Percentiles rank a stretch among this genome's conserved stretches.
Evolutionary conservation across 805 yeast genomes (phyloP).

Genomic region (Henningerozyma blattae): DNA sequence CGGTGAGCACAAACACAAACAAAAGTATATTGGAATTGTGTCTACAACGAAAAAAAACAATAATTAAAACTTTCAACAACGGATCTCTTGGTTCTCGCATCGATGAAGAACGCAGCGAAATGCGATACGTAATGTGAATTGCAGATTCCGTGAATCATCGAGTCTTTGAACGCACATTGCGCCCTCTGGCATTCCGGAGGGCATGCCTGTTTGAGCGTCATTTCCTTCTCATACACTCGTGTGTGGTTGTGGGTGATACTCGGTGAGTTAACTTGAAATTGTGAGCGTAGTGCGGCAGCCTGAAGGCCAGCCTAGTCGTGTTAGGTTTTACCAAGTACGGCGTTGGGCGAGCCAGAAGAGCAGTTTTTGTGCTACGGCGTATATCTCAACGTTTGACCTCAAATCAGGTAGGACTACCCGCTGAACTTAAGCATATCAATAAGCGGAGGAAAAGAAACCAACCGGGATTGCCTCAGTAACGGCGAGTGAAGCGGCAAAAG

Average conservation of each 20-base stretch:
- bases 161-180: constrained; percentile 37
- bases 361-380: too few relatives aligned
- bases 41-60: constrained; percentile 10
- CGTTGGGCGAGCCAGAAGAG: constrained; percentile 12
- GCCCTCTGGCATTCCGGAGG: constrained; percentile 29
- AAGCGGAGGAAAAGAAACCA: constrained; percentile 36
- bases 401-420: constrained; percentile 30
- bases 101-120: constrained; percentile 36
- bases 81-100: constrained; percentile 35
- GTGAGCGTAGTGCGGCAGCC: constrained; percentile 13
- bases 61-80: constrained; percentile 29
- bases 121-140: constrained; percentile 32
- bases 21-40: constrained; percentile 10
- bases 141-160: constrained; percentile 31
- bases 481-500: constrained; percentile 31
- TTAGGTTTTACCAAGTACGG: constrained; percentile 14
- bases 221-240: constrained; percentile 25
- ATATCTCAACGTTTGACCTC: constrained; percentile 27
- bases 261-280: constrained; percentile 22
- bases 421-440: constrained; percentile 35
- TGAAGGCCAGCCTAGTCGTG: constrained; percentile 11
- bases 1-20: constrained; percentile 12
- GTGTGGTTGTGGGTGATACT: constrained; percentile 26
- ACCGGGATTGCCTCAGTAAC: constrained; percentile 34
- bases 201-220: constrained; percentile 32